Evolutionary conservation across 331 rosid genomes (phyloP).

Genomic region (Malus hybrid): DNA sequence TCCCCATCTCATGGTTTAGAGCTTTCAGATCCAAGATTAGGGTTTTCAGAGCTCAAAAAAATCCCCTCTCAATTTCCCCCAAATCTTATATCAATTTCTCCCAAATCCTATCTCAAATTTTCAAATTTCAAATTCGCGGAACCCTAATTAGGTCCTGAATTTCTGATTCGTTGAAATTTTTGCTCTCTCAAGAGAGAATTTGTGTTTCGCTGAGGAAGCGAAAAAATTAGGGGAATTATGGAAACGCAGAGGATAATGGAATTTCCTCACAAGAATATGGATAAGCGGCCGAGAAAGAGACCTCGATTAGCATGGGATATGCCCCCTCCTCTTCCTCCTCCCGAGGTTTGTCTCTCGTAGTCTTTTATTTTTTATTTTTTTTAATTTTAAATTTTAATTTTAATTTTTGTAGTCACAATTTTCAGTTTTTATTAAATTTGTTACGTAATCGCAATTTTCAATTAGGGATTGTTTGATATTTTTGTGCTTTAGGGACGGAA

Average conservation of each 20-base stretch:
- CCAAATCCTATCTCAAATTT: neutral
- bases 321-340: conserved; percentile 52
- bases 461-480: neutral
- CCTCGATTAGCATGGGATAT: conserved; percentile 73
- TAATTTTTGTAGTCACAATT: neutral
- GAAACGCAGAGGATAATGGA: conserved; percentile 70
- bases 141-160: neutral
- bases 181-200: neutral
- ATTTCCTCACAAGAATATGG: conserved; percentile 65
- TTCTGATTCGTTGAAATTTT: neutral
- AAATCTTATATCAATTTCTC: neutral
- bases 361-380: neutral
- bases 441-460: too few species aligned
- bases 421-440: too few species aligned
- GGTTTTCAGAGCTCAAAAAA: conserved; percentile 19
- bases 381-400: too few species aligned
- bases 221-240: conserved; percentile 35
- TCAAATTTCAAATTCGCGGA: neutral
- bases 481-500: neutral
- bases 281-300: conserved; percentile 72
- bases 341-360: conserved; percentile 27
- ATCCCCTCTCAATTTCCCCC: neutral
- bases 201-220: neutral
- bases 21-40: conserved; percentile 42
- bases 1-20: neutral